Evolutionary conservation across 495 filamentous ascomycete species (phyloP).

Genomic region (Parachaetomium inaequale): DNA sequence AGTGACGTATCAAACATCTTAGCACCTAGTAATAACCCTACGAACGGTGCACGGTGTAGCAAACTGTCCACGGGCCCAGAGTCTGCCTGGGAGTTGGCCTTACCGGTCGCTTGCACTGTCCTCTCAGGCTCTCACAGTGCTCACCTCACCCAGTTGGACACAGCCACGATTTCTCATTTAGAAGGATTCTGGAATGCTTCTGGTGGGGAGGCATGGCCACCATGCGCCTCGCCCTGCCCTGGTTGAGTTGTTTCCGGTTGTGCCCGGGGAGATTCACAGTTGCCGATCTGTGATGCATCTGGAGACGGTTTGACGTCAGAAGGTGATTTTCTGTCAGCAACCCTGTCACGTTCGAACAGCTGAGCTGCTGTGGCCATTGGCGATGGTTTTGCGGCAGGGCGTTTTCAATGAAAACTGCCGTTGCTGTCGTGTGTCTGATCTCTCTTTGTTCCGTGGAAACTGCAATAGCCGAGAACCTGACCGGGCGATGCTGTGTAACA

Average conservation of each 20-base stretch:
- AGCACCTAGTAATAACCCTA: too few relatives aligned
- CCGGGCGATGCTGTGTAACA: neutral
- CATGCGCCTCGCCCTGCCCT: neutral
- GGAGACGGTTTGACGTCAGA: neutral
- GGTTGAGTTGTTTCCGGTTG: neutral
- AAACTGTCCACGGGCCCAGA: neutral
- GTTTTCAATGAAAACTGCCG: too few relatives aligned
- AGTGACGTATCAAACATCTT: too few relatives aligned
- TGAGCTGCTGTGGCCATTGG: too few relatives aligned
- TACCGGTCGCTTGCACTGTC: neutral
- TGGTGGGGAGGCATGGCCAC: neutral
- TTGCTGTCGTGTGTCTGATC: too few relatives aligned
- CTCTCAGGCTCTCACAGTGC: too few relatives aligned
- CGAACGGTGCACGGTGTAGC: too few relatives aligned
- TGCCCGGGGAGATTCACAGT: neutral
- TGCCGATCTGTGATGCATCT: neutral
- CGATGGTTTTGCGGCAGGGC: too few relatives aligned
- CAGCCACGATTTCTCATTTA: neutral
- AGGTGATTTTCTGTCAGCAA: too few relatives aligned
- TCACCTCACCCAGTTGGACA: neutral
- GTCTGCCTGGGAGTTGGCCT: slow-evolving; percentile 4
- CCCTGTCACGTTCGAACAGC: too few relatives aligned
- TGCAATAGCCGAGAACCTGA: neutral
- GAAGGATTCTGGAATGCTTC: slow-evolving; percentile 2
- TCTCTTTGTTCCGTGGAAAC: too few relatives aligned